A percentile compares a stretch with the other conserved stretches of the same genome.
Conservation (phyloP, 2,329 filamentous ascomycete species). For the Kalaharituber pfeilii region DNA sequence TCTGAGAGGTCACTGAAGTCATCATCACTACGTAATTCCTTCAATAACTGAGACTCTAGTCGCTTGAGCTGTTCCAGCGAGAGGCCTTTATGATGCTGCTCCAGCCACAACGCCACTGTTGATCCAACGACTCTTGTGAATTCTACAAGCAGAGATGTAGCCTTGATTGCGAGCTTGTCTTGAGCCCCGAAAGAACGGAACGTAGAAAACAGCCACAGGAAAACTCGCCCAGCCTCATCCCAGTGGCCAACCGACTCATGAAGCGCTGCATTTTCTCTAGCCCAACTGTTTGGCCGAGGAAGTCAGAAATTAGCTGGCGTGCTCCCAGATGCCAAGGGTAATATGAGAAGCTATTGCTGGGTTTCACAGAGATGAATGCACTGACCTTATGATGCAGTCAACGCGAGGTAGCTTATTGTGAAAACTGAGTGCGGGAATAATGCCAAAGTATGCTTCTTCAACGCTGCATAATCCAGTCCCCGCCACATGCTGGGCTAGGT, state of each 20-base stretch:
- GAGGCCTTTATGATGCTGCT: neutral
- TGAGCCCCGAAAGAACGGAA: neutral
- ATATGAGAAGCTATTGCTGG: neutral
- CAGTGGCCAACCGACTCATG: slow-evolving; percentile 12
- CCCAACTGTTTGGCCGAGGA: slow-evolving; percentile 2
- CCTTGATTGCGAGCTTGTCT: neutral
- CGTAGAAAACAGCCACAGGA: slow-evolving; percentile 15
- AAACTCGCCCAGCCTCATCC: slow-evolving; percentile 11
- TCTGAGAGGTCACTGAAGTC: neutral
- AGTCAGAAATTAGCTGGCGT: neutral
- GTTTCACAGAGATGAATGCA: neutral
- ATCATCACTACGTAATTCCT: neutral
- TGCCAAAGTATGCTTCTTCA: slow-evolving; percentile 5
- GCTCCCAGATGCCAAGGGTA: neutral
- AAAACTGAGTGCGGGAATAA: slow-evolving; percentile 3
- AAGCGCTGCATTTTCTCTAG: slow-evolving; percentile 10
- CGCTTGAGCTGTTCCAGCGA: neutral
- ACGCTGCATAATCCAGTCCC: slow-evolving; percentile 2
- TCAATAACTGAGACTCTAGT: neutral
- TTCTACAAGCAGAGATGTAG: slow-evolving; percentile 16
- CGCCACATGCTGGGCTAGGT: neutral
- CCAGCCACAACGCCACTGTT: slow-evolving; percentile 1
- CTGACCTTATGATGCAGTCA: neutral
- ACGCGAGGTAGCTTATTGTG: neutral
- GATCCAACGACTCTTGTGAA: slow-evolving; percentile 10